Evolutionary conservation across 1,284 basidiomycete species (phyloP).

Genomic region (Leccinum cinnamomeum): DNA sequence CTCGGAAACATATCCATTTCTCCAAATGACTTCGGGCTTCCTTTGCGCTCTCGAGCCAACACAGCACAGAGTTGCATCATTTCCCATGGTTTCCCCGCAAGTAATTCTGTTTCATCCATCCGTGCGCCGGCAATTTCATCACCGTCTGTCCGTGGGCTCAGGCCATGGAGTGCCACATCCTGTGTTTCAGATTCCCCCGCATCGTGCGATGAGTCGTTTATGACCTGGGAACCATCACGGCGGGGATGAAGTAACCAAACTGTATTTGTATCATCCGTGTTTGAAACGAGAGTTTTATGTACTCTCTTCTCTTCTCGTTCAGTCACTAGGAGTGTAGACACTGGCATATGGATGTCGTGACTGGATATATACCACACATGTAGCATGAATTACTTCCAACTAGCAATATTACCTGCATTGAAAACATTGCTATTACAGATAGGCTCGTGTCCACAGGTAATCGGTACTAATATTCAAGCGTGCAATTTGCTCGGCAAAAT

Average conservation of each 20-base stretch:
- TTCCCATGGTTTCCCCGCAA: conserved; percentile 13
- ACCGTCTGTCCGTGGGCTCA: conserved; percentile 32
- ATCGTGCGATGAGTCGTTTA: conserved; percentile 45
- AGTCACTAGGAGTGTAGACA: not conserved
- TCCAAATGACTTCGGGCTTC: conserved; percentile 25
- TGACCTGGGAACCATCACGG: conserved; percentile 45
- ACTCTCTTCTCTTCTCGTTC: not conserved
- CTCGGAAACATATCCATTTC: conserved; percentile 38
- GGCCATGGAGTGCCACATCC: conserved; percentile 34
- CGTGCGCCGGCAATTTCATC: conserved; percentile 23
- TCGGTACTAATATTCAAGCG: not conserved
- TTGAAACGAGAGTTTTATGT: conserved; percentile 1
- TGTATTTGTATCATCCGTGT: not conserved
- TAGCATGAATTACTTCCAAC: not conserved
- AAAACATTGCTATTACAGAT: not conserved
- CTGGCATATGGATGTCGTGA: not conserved
- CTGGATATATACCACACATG: conserved; percentile 11
- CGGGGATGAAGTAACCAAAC: conserved; percentile 19
- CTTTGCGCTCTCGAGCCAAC: conserved; percentile 17
- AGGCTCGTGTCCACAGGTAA: not conserved
- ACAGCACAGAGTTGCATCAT: conserved; percentile 6
- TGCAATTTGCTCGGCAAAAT: not conserved
- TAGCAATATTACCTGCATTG: not conserved
- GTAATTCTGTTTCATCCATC: conserved; percentile 8
- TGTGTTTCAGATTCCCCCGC: conserved; percentile 22